Conservation (phyloP, 192 early-diverging fungal genomes). For the Linderina pennispora region DNA sequence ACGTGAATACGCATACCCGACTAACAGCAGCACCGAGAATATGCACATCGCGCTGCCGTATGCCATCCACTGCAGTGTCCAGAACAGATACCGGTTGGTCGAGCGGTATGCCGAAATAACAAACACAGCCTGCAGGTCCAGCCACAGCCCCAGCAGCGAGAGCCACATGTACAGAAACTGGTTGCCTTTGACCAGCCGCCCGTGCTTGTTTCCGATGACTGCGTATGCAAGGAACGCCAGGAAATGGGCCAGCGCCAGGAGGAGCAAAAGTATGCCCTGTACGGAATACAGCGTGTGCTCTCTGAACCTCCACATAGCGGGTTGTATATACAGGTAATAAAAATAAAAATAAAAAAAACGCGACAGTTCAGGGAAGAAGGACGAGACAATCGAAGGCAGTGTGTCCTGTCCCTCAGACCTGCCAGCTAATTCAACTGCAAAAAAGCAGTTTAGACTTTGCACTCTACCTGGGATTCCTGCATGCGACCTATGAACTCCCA, state of each 20-base stretch:
- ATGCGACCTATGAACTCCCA: too few species aligned
- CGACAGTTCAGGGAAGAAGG: too few species aligned
- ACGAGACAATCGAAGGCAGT: too few species aligned
- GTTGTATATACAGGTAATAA: too few species aligned
- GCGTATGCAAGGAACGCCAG: conserved; percentile 43
- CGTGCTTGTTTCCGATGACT: conserved; percentile 20
- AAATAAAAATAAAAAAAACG: too few species aligned
- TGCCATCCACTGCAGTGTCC: conserved; percentile 37
- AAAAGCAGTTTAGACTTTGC: too few species aligned
- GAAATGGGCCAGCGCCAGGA: conserved; percentile 20
- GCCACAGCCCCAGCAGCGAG: conserved; percentile 22
- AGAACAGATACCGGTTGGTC: conserved; percentile 38
- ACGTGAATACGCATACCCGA: conserved; percentile 22
- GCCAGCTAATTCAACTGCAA: too few species aligned
- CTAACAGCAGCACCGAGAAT: conserved; percentile 25
- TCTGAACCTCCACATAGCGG: conserved; percentile 33
- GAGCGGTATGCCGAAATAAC: conserved; percentile 45
- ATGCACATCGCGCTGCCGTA: conserved; percentile 29
- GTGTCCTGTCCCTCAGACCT: too few species aligned
- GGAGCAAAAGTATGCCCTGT: conserved; percentile 29
- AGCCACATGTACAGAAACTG: conserved; percentile 44
- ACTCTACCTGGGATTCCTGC: too few species aligned
- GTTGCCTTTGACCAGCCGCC: conserved; percentile 31
- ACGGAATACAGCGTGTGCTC: conserved; percentile 44
- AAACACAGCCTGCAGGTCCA: conserved; percentile 40